These are phyloP conservation scores for Microthlaspi erraticum DNA, from an alignment of 345 rosid species.

Conservation along the genomic window DNA sequence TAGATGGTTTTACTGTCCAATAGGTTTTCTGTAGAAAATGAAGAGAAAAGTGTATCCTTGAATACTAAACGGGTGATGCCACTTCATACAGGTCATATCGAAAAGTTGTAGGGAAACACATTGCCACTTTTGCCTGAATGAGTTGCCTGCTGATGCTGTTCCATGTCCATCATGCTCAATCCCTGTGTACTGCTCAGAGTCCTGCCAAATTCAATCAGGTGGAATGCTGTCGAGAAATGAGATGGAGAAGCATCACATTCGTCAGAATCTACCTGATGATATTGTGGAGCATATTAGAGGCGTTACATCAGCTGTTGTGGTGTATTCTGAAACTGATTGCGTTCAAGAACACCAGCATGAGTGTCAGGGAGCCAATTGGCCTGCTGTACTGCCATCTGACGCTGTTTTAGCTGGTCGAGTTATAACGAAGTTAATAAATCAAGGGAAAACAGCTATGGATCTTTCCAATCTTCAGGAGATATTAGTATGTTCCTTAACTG, in stretches of 20 bases:
- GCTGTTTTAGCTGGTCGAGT: slow-evolving; percentile 80
- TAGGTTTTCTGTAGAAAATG: background rate
- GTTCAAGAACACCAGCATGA: slow-evolving; percentile 83
- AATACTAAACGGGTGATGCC: slow-evolving; percentile 20
- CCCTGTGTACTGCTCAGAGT: slow-evolving; percentile 76
- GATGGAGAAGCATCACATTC: slow-evolving; percentile 35
- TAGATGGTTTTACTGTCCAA: background rate
- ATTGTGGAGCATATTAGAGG: slow-evolving; percentile 51
- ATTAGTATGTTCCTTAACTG: slow-evolving; percentile 51
- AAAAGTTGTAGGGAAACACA: slow-evolving; percentile 73
- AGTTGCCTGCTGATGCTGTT: slow-evolving; percentile 70
- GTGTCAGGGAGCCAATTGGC: slow-evolving; percentile 80
- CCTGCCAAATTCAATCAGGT: slow-evolving; percentile 64
- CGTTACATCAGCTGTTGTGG: slow-evolving; percentile 37
- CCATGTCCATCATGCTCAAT: slow-evolving; percentile 78
- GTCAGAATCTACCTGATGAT: slow-evolving; percentile 40
- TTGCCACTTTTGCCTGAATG: slow-evolving; percentile 86
- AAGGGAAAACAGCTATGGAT: slow-evolving; percentile 45
- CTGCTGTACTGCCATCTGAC: slow-evolving; percentile 71
- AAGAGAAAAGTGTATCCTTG: background rate
- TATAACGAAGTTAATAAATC: slow-evolving; percentile 56
- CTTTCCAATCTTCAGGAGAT: slow-evolving; percentile 44
- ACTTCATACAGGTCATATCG: slow-evolving; percentile 55
- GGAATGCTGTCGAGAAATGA: slow-evolving; percentile 45
- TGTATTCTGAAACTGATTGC: slow-evolving; percentile 41